Evolutionary conservation across 1,139 yeast genomes (phyloP).

Genomic region (Kazachstania sp.): DNA sequence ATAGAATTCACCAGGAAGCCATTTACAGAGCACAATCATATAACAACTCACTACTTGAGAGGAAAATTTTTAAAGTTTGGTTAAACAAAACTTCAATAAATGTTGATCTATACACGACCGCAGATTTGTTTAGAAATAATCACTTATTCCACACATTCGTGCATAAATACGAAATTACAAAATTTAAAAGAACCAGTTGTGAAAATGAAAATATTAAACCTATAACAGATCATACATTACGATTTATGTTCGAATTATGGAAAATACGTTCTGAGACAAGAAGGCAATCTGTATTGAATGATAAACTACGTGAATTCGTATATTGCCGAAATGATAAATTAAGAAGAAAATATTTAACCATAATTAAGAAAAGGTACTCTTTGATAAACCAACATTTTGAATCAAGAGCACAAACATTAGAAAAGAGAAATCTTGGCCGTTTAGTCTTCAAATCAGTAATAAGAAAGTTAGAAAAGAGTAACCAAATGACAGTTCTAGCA

Average conservation of each 20-base stretch:
- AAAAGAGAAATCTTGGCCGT: slow-evolving; percentile 7
- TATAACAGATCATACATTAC: not conserved
- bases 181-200: not conserved
- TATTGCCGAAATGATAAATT: not conserved
- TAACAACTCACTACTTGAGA: not conserved
- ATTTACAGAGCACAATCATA: not conserved
- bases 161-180: not conserved
- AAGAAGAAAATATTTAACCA: slow-evolving; percentile 2
- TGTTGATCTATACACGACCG: slow-evolving; percentile 5
- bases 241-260: not conserved
- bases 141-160: slow-evolving; percentile 1
- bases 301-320: slow-evolving; percentile 4
- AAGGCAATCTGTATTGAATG: not conserved
- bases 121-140: slow-evolving; percentile 7
- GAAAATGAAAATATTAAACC: not conserved
- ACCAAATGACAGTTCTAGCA: not conserved
- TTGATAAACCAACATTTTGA: not conserved
- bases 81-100: not conserved
- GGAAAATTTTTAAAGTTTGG: not conserved
- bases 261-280: not conserved
- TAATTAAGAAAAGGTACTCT: not conserved
- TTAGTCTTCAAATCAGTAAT: slow-evolving; percentile 8
- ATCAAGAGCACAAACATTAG: slow-evolving; percentile 1
- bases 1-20: not conserved
- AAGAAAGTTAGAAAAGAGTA: slow-evolving; percentile 14